Evolutionary conservation across 2,329 filamentous ascomycete genomes (phyloP), one percentile per base, ranked within the genome.

Genomic region (Zarea fungicola): DNA sequence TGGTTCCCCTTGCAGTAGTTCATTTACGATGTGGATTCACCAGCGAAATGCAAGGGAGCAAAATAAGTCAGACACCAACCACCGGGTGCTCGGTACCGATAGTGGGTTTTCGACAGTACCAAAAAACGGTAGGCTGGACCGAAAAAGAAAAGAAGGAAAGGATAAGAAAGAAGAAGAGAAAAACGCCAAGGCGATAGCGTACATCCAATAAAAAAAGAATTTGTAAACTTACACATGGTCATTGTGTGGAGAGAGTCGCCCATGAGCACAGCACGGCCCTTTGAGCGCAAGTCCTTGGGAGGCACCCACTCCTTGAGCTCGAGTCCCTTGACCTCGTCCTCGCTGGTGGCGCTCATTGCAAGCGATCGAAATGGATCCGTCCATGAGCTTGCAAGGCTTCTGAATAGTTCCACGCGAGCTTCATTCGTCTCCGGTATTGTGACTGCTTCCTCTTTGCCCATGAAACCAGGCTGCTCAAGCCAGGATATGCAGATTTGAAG

Each of bases 221-320:
- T 42, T 39, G 16, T 28, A 14, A n/a, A 61, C 75, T 61, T 69
- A 81, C 76, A 81, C 77, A 81, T 81, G 0, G 74, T 73, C 77
- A 81, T 81, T 0, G 74, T 69, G 58, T 82, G 78, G 3, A 78
- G 66, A 0, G 78, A 72, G 58, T 82, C 78, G 1, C 78, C 78
- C 50, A 78, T 66, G 2, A 81, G 54, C 0, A 74, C 67, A 0
- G 69, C 71, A 2, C 66, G 64, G 0, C 72, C 73, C 6, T 59
- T 62, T 1, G 65, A 62, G 37, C 65, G 69, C 5, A 69, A 49
- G 1, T 59, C 62, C 4, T 54, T 57, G 1, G 65, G 62, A 2
- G 72, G 74, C 2, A 69, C 60, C 63, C 74, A 76, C 57, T 81
- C 77, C 25, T 73, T 67, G 5, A 78, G 59, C 9, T 67, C 65